These are phyloP conservation scores for Yamadazyma triangularis DNA, from an alignment of 1,139 yeast species.

Conservation along the genomic window DNA sequence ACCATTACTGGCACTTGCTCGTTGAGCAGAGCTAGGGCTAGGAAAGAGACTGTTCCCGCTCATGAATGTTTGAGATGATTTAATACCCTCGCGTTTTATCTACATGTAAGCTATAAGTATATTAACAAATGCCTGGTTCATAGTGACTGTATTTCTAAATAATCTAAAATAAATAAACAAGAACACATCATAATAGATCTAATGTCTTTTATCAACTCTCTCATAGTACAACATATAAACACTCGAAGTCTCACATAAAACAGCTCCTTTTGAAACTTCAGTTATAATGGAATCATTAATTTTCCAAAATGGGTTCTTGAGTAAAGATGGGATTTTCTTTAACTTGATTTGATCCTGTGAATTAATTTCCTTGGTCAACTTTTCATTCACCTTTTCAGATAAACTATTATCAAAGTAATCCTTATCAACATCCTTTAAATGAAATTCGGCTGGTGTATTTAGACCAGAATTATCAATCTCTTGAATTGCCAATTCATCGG, in stretches of 20 bases:
- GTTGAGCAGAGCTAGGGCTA: constrained; percentile 38
- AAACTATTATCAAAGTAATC: constrained; percentile 20
- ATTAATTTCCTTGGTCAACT: constrained; percentile 5
- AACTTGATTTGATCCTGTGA: constrained; percentile 25
- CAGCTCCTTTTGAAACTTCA: constrained; percentile 59
- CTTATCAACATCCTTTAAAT: constrained; percentile 29
- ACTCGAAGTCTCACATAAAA: constrained; percentile 63
- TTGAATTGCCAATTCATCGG: constrained; percentile 32
- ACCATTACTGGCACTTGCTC: constrained; percentile 15
- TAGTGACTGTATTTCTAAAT: no score
- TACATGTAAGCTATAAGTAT: no score
- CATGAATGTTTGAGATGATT: no score
- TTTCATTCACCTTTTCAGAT: constrained; percentile 10
- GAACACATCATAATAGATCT: background rate
- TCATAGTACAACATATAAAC: constrained; percentile 86
- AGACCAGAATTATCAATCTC: constrained; percentile 39
- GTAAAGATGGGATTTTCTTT: constrained; percentile 50
- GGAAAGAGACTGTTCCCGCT: constrained; percentile 34
- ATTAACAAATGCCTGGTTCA: no score
- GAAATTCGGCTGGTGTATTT: constrained; percentile 41
- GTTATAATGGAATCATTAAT: constrained; percentile 70
- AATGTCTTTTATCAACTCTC: constrained; percentile 30
- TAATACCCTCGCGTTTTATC: no score
- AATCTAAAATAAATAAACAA: no score
- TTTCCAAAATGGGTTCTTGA: constrained; percentile 76